These are phyloP conservation scores for Leccinum barrowsii DNA, from an alignment of 768 basidiomycete species.

Conservation along the genomic window DNA sequence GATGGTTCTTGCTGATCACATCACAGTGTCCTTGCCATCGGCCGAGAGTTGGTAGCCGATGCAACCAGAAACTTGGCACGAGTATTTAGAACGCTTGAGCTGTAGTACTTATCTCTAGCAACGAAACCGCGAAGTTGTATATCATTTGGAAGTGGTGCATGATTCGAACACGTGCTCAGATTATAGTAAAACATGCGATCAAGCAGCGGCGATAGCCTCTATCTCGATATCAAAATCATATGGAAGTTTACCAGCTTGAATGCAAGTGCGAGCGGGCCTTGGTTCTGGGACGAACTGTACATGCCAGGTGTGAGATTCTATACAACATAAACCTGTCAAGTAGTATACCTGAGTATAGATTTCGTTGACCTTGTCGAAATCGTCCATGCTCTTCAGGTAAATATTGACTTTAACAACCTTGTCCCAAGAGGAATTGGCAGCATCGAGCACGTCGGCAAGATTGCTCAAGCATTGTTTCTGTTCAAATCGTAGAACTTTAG, in stretches of 20 bases:
- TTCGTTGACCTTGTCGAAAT: slow-evolving; percentile 55
- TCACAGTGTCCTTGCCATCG: slow-evolving; percentile 35
- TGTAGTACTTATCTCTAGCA: background rate
- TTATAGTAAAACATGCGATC: background rate
- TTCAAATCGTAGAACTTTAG: background rate
- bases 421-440: slow-evolving; percentile 58
- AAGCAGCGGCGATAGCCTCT: slow-evolving; percentile 55
- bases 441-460: slow-evolving; percentile 48
- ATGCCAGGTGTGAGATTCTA: background rate
- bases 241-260: slow-evolving; percentile 68
- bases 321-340: background rate
- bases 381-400: slow-evolving; percentile 58
- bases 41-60: slow-evolving; percentile 37
- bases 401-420: slow-evolving; percentile 57
- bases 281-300: slow-evolving; percentile 45
- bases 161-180: background rate
- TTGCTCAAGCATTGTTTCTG: slow-evolving; percentile 58
- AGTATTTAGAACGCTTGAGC: slow-evolving; percentile 25
- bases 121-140: background rate
- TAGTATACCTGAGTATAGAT: slow-evolving; percentile 48
- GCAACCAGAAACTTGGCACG: slow-evolving; percentile 33
- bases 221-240: slow-evolving; percentile 72
- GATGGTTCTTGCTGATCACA: slow-evolving; percentile 8
- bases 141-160: background rate
- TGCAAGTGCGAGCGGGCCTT: slow-evolving; percentile 74